Conservation (phyloP, 2,329 filamentous ascomycete genomes). For the Ceratocystis albifundus region DNA sequence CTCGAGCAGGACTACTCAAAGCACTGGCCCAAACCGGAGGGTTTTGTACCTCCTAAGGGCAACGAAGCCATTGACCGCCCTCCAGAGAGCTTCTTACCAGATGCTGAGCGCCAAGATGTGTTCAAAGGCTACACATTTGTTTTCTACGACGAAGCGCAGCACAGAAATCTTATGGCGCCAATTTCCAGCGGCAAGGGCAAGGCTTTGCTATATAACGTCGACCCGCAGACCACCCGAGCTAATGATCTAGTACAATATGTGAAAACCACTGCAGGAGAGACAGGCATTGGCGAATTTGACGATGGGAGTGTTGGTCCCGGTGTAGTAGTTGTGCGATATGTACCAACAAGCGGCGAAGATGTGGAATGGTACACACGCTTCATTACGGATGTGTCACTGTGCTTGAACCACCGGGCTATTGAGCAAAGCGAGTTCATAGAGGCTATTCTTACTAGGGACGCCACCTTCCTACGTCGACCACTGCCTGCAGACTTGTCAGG, state of each 20-base stretch:
- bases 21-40: slow-evolving; percentile 63
- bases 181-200: slow-evolving; percentile 77
- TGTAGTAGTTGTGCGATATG: slow-evolving; percentile 66
- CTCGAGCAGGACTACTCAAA: slow-evolving; percentile 70
- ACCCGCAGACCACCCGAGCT: slow-evolving; percentile 51
- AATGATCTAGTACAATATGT: slow-evolving; percentile 71
- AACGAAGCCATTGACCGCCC: slow-evolving; percentile 62
- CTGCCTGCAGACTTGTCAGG: slow-evolving; percentile 41
- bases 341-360: slow-evolving; percentile 42
- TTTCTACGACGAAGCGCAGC: slow-evolving; percentile 67
- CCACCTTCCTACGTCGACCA: slow-evolving; percentile 56
- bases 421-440: slow-evolving; percentile 88
- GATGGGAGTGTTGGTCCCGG: slow-evolving; percentile 54
- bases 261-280: slow-evolving; percentile 61
- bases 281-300: slow-evolving; percentile 53
- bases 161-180: slow-evolving; percentile 59
- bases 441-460: slow-evolving; percentile 71
- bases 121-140: slow-evolving; percentile 85
- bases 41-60: slow-evolving; percentile 61
- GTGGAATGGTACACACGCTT: slow-evolving; percentile 59
- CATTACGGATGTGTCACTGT: slow-evolving; percentile 54
- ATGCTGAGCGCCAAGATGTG: slow-evolving; percentile 52
- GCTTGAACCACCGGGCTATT: slow-evolving; percentile 69
- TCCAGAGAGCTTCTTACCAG: slow-evolving; percentile 59
- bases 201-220: slow-evolving; percentile 54